phyloP scores from a whole-genome alignment of 2,329 filamentous ascomycete species.

The Colletotrichum sojae region DNA sequence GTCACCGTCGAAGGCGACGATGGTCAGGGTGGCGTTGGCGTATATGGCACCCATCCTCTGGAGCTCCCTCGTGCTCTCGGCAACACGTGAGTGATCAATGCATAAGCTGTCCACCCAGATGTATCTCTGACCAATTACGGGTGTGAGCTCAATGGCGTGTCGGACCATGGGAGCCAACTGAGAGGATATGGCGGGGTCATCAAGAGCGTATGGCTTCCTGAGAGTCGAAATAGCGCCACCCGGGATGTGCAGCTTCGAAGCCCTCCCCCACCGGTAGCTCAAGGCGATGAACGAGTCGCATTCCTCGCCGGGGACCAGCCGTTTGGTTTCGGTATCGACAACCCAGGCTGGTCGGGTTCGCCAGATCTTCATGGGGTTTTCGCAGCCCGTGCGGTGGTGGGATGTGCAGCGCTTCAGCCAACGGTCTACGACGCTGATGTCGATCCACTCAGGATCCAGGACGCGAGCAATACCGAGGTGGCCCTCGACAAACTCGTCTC shows the following conservation, averaged over 20 bases:
- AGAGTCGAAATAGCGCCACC: not conserved
- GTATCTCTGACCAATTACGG: not conserved
- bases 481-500: no score
- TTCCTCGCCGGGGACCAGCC: not conserved
- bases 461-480: slow-evolving; percentile 10
- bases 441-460: not conserved
- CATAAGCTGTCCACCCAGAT: slow-evolving; percentile 21
- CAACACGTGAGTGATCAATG: not conserved
- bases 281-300: not conserved
- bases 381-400: not conserved
- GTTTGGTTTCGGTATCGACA: not conserved
- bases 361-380: not conserved
- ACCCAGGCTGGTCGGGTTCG: not conserved
- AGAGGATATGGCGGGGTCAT: not conserved
- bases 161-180: not conserved
- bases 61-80: not conserved
- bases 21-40: not conserved
- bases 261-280: slow-evolving; percentile 6
- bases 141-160: not conserved
- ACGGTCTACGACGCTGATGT: not conserved
- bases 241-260: no score
- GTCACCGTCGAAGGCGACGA: slow-evolving; percentile 7
- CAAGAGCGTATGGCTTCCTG: not conserved
- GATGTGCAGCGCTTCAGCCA: not conserved
- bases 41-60: slow-evolving; percentile 22